Base-by-base conservation (phyloP, 2,329 filamentous ascomycete genomes). In the Atkinsonella hypoxylon region DNA sequence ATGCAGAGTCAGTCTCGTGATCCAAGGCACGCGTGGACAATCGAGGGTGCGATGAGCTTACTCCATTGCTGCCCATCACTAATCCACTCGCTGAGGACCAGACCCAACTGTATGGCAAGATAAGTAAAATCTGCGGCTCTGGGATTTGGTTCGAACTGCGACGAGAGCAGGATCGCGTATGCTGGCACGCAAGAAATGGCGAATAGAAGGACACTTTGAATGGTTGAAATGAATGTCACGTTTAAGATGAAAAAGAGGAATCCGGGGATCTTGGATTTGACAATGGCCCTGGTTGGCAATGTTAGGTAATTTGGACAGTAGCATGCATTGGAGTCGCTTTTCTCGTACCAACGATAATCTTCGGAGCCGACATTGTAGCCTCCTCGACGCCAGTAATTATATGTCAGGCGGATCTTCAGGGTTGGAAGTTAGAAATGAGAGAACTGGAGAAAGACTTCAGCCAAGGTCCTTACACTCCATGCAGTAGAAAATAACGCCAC, bases 351-450 rank as follows among this genome's bases (percentile, higher is more conserved):
- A 69, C 93, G 80, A 67, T 98, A 98, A 67, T 98, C 93, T 68
- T 98, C 91, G 15, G 86, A 90, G 38, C 93, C 91, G 56, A 90
- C 75, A 15, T 76, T 72, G 66, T 98, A 98, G 22, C 93, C 93
- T 39, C 93, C 93, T 66, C 88, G 95, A 52, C 93, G 85, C 83
- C 87, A 95, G 71, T 96, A 98, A 70, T 98, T 98, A 74, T 80
- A 97, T 2, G 91, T 97, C 67, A 98, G 72, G 11, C 93, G 85
- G 52, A 71, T 64, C 87, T 89, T 45, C 10, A 41, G 50, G 42
- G 3, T 15, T 47, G 4, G 13, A 9, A 1, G 26, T 36, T 30
- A 40, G 18, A 13, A 15, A 48, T 42, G 44, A 40, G 47, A 8
- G 4, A n/a, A 38, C 2, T 3, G 20, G 11, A 31, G 13, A 20